Conservation (phyloP, 2,329 filamentous ascomycete genomes). For the Diaporthe amygdali region DNA sequence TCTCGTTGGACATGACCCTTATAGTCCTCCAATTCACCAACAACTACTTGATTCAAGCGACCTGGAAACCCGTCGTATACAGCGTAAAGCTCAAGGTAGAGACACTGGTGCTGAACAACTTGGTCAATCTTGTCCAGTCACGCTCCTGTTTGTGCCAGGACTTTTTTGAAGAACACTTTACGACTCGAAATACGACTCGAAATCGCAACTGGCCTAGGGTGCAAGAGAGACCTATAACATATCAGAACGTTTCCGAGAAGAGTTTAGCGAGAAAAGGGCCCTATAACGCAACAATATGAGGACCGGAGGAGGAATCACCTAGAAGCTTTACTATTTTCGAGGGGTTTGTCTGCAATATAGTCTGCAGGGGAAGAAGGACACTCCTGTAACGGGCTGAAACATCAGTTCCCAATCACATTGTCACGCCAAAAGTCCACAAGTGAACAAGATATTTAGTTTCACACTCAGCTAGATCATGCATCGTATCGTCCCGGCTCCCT, state of each 20-base stretch:
- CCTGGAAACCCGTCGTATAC: slow-evolving; percentile 20
- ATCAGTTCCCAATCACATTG: too few species aligned
- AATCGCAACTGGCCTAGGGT: neutral
- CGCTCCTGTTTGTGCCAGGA: neutral
- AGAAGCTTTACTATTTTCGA: too few species aligned
- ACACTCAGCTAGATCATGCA: too few species aligned
- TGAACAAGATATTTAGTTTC: too few species aligned
- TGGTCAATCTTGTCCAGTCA: slow-evolving; percentile 14
- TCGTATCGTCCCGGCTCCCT: too few species aligned
- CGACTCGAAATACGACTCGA: neutral
- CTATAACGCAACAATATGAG: neutral
- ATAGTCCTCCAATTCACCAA: slow-evolving; percentile 12
- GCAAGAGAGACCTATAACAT: neutral
- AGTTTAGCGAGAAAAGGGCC: neutral
- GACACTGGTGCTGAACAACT: slow-evolving; percentile 13
- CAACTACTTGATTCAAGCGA: slow-evolving; percentile 1
- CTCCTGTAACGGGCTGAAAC: too few species aligned
- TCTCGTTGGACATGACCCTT: slow-evolving; percentile 33
- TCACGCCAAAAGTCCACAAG: too few species aligned
- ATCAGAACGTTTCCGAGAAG: neutral
- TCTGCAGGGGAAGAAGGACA: too few species aligned
- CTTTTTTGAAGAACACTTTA: neutral
- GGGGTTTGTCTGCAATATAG: too few species aligned
- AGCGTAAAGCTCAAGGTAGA: slow-evolving; percentile 22
- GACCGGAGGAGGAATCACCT: too few species aligned